These are phyloP conservation scores for Acanthamoeba rhysodes DNA, from an alignment of 208 protist genomes.

Conservation along the genomic window DNA sequence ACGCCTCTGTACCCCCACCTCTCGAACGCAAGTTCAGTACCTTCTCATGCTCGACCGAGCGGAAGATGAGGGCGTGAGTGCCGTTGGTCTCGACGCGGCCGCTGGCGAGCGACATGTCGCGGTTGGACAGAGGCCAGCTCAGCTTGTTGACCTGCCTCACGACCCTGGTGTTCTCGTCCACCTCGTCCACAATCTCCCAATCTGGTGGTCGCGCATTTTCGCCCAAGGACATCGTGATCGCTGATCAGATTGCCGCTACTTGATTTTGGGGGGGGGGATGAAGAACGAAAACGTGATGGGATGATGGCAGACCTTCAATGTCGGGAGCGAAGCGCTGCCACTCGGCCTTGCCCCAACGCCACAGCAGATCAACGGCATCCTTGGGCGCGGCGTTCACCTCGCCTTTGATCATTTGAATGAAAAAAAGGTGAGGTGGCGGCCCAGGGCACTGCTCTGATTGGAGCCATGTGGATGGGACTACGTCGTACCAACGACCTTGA, in stretches of 20 bases:
- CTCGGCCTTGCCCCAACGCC: neutral
- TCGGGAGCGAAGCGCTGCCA: neutral
- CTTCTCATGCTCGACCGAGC: neutral
- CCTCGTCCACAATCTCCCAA: neutral
- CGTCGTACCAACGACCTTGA: neutral
- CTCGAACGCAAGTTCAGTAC: too few relatives aligned
- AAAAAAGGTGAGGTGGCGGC: neutral
- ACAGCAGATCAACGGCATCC: conserved; percentile 8
- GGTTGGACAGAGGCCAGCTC: neutral
- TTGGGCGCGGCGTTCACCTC: neutral
- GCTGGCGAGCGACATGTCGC: neutral
- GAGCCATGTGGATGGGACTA: too few relatives aligned
- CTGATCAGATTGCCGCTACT: neutral
- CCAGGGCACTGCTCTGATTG: too few relatives aligned
- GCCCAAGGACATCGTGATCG: too few relatives aligned
- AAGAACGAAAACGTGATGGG: neutral
- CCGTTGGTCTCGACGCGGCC: neutral
- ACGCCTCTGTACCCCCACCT: too few relatives aligned
- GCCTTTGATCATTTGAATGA: neutral
- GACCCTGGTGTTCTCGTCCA: conserved; percentile 5
- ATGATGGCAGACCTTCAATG: neutral
- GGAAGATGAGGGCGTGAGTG: neutral
- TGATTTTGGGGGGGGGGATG: neutral
- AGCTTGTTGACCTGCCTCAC: conserved; percentile 33
- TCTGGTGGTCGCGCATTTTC: neutral